Percentiles rank a stretch among this genome's conserved stretches.
These are phyloP conservation scores for Agaricales sp. DNA, from an alignment of 1,284 basidiomycete species.

Conservation along the genomic window DNA sequence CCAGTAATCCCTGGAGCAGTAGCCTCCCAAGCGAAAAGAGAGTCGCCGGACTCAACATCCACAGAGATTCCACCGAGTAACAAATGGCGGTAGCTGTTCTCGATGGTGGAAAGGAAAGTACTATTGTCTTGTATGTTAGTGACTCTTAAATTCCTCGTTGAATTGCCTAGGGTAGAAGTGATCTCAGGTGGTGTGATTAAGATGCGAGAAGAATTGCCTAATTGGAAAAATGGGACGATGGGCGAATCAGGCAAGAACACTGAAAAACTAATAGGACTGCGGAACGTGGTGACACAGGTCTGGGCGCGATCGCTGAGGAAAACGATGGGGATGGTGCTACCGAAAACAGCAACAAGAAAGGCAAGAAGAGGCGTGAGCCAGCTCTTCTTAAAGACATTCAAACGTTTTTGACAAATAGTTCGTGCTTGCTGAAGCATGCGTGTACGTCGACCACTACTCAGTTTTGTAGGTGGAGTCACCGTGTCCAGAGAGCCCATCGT, in stretches of 20 bases:
- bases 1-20: slow-evolving; percentile 42
- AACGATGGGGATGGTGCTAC: slow-evolving; percentile 53
- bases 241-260: slow-evolving; percentile 40
- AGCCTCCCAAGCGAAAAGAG: slow-evolving; percentile 58
- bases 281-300: slow-evolving; percentile 35
- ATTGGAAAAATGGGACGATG: slow-evolving; percentile 15
- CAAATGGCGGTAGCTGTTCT: slow-evolving; percentile 36
- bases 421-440: slow-evolving; percentile 48
- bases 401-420: slow-evolving; percentile 66
- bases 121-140: slow-evolving; percentile 35
- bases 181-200: slow-evolving; percentile 37
- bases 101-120: slow-evolving; percentile 43
- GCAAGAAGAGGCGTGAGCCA: slow-evolving; percentile 60
- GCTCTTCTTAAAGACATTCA: slow-evolving; percentile 52
- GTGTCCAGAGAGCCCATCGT: not conserved
- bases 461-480: slow-evolving; percentile 17
- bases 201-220: slow-evolving; percentile 18
- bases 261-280: slow-evolving; percentile 24
- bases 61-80: slow-evolving; percentile 55
- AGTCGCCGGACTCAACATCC: slow-evolving; percentile 29
- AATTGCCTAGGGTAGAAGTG: slow-evolving; percentile 28
- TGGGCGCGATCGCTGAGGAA: slow-evolving; percentile 44
- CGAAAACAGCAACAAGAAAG: slow-evolving; percentile 52
- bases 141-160: slow-evolving; percentile 21
- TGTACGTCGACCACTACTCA: slow-evolving; percentile 39